A percentile compares a stretch with the other conserved stretches of the same genome.
Conservation (phyloP, 805 yeast genomes). For the Ogataea paradorogensis region DNA sequence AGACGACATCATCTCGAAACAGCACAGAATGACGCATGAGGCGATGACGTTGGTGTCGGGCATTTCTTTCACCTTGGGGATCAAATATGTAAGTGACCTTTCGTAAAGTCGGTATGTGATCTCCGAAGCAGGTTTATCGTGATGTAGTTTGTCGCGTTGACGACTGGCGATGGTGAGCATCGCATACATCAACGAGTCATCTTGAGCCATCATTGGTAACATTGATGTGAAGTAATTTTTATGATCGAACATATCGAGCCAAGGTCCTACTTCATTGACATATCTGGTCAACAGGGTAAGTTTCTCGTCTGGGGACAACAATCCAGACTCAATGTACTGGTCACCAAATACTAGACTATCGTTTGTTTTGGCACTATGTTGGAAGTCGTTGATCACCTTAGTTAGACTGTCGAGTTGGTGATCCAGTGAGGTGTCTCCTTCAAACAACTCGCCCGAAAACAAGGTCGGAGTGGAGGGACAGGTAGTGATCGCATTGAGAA, state of each 20-base stretch:
- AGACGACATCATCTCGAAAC: conserved; percentile 41
- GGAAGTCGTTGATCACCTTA: conserved; percentile 15
- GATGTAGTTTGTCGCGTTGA: conserved; percentile 17
- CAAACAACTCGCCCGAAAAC: conserved; percentile 4
- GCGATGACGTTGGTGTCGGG: conserved; percentile 20
- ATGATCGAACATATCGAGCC: conserved; percentile 29
- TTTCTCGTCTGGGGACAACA: conserved; percentile 24
- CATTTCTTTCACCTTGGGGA: conserved; percentile 15
- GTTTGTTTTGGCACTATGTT: conserved; percentile 8
- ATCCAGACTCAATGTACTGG: conserved; percentile 25
- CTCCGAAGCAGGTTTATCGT: conserved; percentile 13
- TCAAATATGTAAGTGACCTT: conserved; percentile 21
- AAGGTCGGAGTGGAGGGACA: conserved; percentile 14
- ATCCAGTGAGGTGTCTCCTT: conserved; percentile 9
- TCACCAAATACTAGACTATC: conserved; percentile 4
- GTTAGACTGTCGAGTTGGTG: conserved; percentile 14
- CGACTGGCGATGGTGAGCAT: conserved; percentile 22
- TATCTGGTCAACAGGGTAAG: conserved; percentile 18
- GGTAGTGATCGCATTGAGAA: conserved; percentile 33
- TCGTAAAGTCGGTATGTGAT: conserved; percentile 20
- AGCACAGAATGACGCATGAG: conserved; percentile 31
- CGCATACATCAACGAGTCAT: conserved; percentile 17
- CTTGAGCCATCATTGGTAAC: conserved; percentile 20
- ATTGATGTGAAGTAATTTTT: conserved; percentile 21
- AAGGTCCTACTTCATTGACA: conserved; percentile 20